Evolutionary conservation across 2,329 filamentous ascomycete genomes (phyloP).

Genomic region (Juglanconis juglandina): DNA sequence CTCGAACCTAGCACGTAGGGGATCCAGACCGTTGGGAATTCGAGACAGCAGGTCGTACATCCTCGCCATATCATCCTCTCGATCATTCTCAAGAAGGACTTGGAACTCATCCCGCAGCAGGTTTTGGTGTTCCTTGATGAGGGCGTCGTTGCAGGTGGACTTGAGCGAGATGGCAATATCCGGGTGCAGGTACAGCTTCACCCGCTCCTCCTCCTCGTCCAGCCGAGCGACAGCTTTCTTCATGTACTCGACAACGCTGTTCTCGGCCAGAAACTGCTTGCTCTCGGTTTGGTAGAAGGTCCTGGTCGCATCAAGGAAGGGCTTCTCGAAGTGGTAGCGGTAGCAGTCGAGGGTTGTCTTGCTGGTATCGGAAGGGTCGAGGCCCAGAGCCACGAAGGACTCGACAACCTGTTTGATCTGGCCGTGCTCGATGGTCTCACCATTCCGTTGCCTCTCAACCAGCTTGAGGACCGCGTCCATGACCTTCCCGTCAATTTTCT

Average conservation of each 20-base stretch:
- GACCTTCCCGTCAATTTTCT: constrained; percentile 76
- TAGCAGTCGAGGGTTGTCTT: constrained; percentile 97
- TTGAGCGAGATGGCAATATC: constrained; percentile 85
- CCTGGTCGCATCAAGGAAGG: constrained; percentile 82
- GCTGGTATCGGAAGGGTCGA: constrained; percentile 88
- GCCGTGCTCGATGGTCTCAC: constrained; percentile 93
- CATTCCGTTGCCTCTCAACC: constrained; percentile 94
- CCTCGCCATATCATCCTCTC: constrained; percentile 89
- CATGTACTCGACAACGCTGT: constrained; percentile 98
- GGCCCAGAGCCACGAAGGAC: constrained; percentile 89
- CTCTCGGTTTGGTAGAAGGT: constrained; percentile 90
- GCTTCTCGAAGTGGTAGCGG: constrained; percentile 84
- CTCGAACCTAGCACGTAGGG: constrained; percentile 83
- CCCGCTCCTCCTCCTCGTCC: constrained; percentile 90
- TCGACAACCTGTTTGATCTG: constrained; percentile 98
- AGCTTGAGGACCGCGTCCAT: constrained; percentile 94
- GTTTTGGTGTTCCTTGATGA: constrained; percentile 82
- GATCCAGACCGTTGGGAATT: constrained; percentile 88
- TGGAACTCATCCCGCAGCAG: constrained; percentile 96
- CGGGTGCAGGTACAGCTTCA: constrained; percentile 83
- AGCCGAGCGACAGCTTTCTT: constrained; percentile 93
- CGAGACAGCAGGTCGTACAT: constrained; percentile 92
- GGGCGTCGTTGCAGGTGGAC: constrained; percentile 80
- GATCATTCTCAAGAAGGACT: constrained; percentile 85
- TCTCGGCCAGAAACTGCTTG: constrained; percentile 90